These are phyloP conservation scores for Candida sp. DNA, from an alignment of 1,139 yeast genomes.

Conservation along the genomic window DNA sequence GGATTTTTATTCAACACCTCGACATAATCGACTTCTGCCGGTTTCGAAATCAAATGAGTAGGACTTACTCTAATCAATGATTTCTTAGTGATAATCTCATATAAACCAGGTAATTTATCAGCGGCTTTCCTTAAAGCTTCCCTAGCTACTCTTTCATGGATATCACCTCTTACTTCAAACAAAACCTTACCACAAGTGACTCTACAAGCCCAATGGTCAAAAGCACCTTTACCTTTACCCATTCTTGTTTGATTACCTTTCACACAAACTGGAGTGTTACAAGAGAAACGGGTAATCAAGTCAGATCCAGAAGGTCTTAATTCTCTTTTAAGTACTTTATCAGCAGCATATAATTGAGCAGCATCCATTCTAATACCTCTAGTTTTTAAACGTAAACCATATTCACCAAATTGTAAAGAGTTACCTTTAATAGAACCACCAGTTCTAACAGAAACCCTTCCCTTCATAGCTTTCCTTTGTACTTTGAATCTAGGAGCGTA, in stretches of 20 bases:
- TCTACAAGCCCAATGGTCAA: conserved; percentile 96
- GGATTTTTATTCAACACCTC: conserved; percentile 60
- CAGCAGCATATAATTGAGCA: conserved; percentile 88
- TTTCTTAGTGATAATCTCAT: conserved; percentile 74
- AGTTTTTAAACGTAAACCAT: conserved; percentile 82
- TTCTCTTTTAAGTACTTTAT: conserved; percentile 76
- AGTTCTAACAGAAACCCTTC: conserved; percentile 89
- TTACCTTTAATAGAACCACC: conserved; percentile 96
- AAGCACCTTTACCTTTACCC: conserved; percentile 99
- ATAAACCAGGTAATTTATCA: conserved; percentile 87
- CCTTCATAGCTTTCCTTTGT: conserved; percentile 84
- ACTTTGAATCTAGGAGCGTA: conserved; percentile 80
- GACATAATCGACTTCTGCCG: conserved; percentile 50
- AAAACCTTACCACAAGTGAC: conserved; percentile 94
- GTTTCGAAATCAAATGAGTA: conserved; percentile 39
- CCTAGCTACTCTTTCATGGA: conserved; percentile 88
- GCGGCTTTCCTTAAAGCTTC: conserved; percentile 93
- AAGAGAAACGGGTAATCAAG: conserved; percentile 75
- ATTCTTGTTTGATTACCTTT: conserved; percentile 99
- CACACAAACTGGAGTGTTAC: conserved; percentile 87
- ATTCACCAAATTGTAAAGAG: conserved; percentile 72
- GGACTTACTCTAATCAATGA: conserved; percentile 75
- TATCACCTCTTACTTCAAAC: conserved; percentile 76
- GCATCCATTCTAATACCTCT: conserved; percentile 90
- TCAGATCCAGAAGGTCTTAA: conserved; percentile 72